Evolutionary conservation across 768 basidiomycete genomes (phyloP).

Genomic region (Boletus reticulatus): DNA sequence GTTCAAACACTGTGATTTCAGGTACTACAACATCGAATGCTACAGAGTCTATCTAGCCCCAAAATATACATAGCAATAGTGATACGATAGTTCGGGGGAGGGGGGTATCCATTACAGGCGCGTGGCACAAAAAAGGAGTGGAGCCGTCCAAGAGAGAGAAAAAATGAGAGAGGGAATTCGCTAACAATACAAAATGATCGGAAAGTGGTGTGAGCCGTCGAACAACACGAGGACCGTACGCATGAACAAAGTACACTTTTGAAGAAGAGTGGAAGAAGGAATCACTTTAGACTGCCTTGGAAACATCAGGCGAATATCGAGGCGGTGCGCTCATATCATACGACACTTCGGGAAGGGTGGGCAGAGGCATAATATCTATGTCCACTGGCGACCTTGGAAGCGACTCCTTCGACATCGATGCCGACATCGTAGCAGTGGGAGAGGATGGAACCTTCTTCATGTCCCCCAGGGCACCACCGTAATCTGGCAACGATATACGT

Average conservation of each 20-base stretch:
- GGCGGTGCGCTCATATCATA: constrained; percentile 16
- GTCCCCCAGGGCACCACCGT: constrained; percentile 33
- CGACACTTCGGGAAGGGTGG: constrained; percentile 19
- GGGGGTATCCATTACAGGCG: constrained; percentile 19
- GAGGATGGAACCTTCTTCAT: constrained; percentile 22
- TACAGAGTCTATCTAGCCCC: constrained; percentile 27
- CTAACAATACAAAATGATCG: constrained; percentile 29
- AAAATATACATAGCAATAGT: constrained; percentile 23
- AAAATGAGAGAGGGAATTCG: not conserved
- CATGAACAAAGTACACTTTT: not conserved
- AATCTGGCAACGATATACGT: constrained; percentile 42
- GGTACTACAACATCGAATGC: constrained; percentile 4
- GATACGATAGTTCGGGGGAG: constrained; percentile 11
- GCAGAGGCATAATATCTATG: constrained; percentile 10
- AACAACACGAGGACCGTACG: not conserved
- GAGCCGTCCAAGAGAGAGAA: not conserved
- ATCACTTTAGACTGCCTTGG: constrained; percentile 17
- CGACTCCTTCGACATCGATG: constrained; percentile 29
- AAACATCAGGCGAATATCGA: constrained; percentile 19
- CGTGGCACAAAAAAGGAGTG: not conserved
- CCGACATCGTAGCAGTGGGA: constrained; percentile 17
- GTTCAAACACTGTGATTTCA: not conserved
- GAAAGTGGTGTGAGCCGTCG: not conserved
- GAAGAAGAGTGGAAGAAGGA: not conserved
- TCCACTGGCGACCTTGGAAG: constrained; percentile 24